Conservation (phyloP, 108 stramenopile genomes). For the Thalassiosira profunda region DNA sequence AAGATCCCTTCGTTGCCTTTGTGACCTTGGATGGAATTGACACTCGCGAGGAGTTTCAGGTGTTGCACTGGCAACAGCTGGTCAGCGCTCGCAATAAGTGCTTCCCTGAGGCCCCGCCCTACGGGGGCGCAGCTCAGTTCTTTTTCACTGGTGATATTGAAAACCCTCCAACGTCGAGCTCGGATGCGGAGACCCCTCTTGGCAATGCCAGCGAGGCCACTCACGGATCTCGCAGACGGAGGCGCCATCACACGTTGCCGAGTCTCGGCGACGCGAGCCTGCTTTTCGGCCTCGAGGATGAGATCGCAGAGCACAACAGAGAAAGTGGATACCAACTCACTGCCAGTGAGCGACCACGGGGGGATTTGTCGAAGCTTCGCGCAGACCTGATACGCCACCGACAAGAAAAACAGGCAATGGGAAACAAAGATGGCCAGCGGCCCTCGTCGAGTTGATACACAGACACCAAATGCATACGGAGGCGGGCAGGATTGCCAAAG, state of each 20-base stretch:
- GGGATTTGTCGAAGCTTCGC: too few relatives aligned
- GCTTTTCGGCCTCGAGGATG: slow-evolving; percentile 10
- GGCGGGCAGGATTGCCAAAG: too few relatives aligned
- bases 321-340: slow-evolving; percentile 25
- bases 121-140: slow-evolving; percentile 14
- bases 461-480: too few relatives aligned
- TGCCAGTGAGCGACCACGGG: too few relatives aligned
- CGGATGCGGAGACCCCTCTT: neutral
- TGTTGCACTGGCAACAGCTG: slow-evolving; percentile 52
- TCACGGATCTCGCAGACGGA: slow-evolving; percentile 1
- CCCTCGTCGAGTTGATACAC: too few relatives aligned
- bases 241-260: neutral
- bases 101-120: slow-evolving; percentile 49
- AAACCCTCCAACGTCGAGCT: neutral
- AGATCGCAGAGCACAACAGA: slow-evolving; percentile 9
- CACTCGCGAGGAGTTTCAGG: slow-evolving; percentile 49
- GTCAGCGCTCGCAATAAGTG: slow-evolving; percentile 45
- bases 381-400: too few relatives aligned
- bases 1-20: slow-evolving; percentile 77
- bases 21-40: slow-evolving; percentile 72
- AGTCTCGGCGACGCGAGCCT: slow-evolving; percentile 33
- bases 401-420: too few relatives aligned
- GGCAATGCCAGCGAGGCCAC: slow-evolving; percentile 28
- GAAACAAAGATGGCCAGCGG: too few relatives aligned
- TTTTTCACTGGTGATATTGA: slow-evolving; percentile 11